Percentiles rank a stretch among this genome's conserved stretches.
Evolutionary conservation across 106 monocot genomes (phyloP).

Genomic region (Platanthera guangdongensis): DNA sequence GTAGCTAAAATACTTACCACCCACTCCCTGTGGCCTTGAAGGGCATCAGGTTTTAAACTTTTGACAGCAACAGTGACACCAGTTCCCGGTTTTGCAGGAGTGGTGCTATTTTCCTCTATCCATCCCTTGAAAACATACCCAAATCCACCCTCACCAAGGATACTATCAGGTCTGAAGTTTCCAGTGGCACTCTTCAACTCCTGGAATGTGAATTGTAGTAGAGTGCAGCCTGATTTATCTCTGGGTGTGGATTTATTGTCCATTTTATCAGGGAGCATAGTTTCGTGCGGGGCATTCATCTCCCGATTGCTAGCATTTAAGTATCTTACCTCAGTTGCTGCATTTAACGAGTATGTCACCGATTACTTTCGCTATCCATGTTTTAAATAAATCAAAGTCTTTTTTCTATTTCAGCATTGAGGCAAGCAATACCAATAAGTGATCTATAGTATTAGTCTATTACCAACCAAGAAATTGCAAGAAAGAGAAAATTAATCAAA

Average conservation of each 20-base stretch:
- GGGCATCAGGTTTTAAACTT: constrained; percentile 75
- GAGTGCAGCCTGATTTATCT: constrained; percentile 23
- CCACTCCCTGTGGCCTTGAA: constrained; percentile 94
- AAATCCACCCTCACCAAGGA: constrained; percentile 92
- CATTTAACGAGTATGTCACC: neutral
- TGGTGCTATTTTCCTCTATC: constrained; percentile 81
- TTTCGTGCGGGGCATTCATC: constrained; percentile 33
- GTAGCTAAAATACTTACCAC: constrained; percentile 44
- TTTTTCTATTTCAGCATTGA: no score
- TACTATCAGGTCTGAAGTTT: constrained; percentile 91
- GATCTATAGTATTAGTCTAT: no score
- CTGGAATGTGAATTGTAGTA: constrained; percentile 75
- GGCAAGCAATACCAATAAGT: no score
- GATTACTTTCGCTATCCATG: neutral
- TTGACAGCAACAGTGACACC: constrained; percentile 89
- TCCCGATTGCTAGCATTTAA: constrained; percentile 78
- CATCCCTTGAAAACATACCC: constrained; percentile 94
- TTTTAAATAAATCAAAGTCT: neutral
- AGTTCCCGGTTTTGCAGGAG: constrained; percentile 89
- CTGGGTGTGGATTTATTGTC: constrained; percentile 15
- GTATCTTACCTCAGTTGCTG: constrained; percentile 76
- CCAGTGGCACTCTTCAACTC: constrained; percentile 86
- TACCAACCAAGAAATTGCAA: neutral
- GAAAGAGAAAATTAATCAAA: neutral
- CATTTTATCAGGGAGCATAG: constrained; percentile 26